phyloP scores from a whole-genome alignment of 1,139 yeast genomes.

The Pichia sp. region DNA sequence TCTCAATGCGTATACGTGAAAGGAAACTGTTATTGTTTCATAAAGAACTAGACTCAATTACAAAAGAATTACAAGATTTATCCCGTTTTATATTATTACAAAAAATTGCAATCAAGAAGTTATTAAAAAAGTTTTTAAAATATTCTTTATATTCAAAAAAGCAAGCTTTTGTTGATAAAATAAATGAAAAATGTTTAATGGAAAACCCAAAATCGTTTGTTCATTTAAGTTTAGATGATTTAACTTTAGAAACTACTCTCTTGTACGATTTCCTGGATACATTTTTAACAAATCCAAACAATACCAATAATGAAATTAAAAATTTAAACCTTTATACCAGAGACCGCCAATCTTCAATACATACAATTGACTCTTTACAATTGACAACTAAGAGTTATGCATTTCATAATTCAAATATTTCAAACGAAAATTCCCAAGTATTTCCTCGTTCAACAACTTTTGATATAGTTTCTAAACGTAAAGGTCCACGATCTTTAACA shows the following conservation, averaged over 20 bases:
- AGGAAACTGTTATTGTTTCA: conserved; percentile 23
- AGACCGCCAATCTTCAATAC: conserved; percentile 23
- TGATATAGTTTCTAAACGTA: conserved; percentile 31
- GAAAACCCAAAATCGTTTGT: conserved; percentile 50
- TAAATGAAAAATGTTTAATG: conserved; percentile 33
- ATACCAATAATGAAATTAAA: background rate
- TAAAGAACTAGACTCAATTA: conserved; percentile 42
- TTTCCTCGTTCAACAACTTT: conserved; percentile 29
- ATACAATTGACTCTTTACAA: conserved; percentile 34
- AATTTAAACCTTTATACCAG: conserved; percentile 1
- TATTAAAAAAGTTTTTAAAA: conserved; percentile 72
- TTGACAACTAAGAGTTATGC: conserved; percentile 20
- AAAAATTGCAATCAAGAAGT: conserved; percentile 72
- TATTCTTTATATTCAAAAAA: conserved; percentile 43
- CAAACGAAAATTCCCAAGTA: conserved; percentile 1
- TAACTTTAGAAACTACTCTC: conserved; percentile 57
- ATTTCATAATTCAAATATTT: background rate
- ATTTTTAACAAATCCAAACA: conserved; percentile 13
- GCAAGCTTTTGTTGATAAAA: conserved; percentile 36
- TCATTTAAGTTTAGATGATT: conserved; percentile 56
- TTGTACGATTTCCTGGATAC: conserved; percentile 44
- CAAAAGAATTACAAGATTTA: conserved; percentile 60
- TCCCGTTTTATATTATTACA: conserved; percentile 74
- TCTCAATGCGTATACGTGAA: conserved; percentile 8
- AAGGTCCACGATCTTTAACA: conserved; percentile 30